Evolutionary conservation across 1,139 yeast genomes (phyloP).

Genomic region (Candida sanyaensis): DNA sequence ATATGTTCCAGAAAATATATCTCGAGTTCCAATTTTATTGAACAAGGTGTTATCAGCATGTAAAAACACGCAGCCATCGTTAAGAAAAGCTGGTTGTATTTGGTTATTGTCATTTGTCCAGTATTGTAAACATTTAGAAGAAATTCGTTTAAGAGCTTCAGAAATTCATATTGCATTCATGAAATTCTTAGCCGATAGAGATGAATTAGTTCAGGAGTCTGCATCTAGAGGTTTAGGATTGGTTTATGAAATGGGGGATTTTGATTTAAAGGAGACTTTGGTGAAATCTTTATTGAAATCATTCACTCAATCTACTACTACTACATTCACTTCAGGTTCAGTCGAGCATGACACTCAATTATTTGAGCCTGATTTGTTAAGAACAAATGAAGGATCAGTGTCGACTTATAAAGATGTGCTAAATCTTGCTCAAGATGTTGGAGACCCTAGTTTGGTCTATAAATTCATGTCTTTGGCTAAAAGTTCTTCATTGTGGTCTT

Average conservation of each 20-base stretch:
- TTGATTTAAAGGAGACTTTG: constrained; percentile 67
- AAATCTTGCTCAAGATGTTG: constrained; percentile 87
- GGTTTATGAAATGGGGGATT: constrained; percentile 76
- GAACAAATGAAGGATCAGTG: constrained; percentile 81
- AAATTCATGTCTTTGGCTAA: constrained; percentile 93
- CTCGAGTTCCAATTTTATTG: constrained; percentile 41
- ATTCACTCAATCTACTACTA: constrained; percentile 69
- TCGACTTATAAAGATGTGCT: constrained; percentile 87
- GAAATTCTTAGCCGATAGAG: constrained; percentile 75
- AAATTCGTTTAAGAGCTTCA: constrained; percentile 45
- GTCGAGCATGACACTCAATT: constrained; percentile 80
- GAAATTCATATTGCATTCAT: constrained; percentile 72
- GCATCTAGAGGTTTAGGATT: constrained; percentile 88
- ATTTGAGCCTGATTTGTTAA: constrained; percentile 79
- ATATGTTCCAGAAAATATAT: constrained; percentile 20
- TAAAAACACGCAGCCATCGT: constrained; percentile 66
- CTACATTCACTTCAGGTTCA: constrained; percentile 62
- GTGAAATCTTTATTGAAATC: constrained; percentile 76
- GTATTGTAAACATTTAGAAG: constrained; percentile 57
- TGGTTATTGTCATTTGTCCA: constrained; percentile 85
- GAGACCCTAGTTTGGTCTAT: constrained; percentile 92
- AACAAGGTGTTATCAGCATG: constrained; percentile 53
- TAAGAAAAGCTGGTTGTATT: constrained; percentile 76
- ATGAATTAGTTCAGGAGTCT: constrained; percentile 85
- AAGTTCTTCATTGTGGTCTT: constrained; percentile 87